These are phyloP conservation scores for Phytophthora europaea DNA, from an alignment of 352 stramenopile species.

Conservation along the genomic window DNA sequence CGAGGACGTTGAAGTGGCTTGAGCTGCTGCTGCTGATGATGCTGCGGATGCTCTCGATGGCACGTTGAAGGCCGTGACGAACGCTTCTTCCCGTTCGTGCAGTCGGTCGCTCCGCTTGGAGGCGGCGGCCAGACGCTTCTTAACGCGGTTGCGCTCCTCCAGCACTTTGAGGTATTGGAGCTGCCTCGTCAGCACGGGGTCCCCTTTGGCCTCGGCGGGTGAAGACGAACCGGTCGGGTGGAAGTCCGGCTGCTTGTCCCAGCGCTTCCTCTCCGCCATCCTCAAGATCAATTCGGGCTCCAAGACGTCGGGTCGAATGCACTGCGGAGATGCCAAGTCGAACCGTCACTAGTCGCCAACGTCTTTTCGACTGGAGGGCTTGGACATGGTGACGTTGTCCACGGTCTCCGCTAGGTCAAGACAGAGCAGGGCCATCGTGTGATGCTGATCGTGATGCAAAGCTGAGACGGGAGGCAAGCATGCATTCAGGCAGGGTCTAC, in stretches of 20 bases:
- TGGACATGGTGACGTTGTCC: not conserved
- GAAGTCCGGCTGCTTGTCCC: constrained; percentile 56
- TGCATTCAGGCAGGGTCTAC: constrained; percentile 25
- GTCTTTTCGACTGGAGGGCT: not conserved
- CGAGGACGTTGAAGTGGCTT: constrained; percentile 3
- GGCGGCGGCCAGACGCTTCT: constrained; percentile 76
- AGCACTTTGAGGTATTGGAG: constrained; percentile 87
- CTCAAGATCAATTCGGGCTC: not conserved
- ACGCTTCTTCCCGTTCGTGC: constrained; percentile 76
- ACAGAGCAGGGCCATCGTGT: not conserved
- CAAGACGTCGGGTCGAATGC: not conserved
- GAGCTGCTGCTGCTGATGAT: not conserved
- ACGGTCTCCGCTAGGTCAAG: not conserved
- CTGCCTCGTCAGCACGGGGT: constrained; percentile 81
- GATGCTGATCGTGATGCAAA: constrained; percentile 1
- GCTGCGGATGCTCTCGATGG: constrained; percentile 21
- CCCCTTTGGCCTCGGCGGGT: constrained; percentile 27
- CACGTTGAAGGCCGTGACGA: constrained; percentile 86
- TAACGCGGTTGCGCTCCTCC: constrained; percentile 84
- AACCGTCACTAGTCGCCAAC: constrained; percentile 14
- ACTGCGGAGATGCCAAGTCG: not conserved
- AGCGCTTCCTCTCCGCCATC: constrained; percentile 59
- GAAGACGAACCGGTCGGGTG: constrained; percentile 4
- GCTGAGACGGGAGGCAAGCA: constrained; percentile 3
- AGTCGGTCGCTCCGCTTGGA: constrained; percentile 68